phyloP scores from a whole-genome alignment of 805 yeast species.

The Candida pseudofarinosa region DNA sequence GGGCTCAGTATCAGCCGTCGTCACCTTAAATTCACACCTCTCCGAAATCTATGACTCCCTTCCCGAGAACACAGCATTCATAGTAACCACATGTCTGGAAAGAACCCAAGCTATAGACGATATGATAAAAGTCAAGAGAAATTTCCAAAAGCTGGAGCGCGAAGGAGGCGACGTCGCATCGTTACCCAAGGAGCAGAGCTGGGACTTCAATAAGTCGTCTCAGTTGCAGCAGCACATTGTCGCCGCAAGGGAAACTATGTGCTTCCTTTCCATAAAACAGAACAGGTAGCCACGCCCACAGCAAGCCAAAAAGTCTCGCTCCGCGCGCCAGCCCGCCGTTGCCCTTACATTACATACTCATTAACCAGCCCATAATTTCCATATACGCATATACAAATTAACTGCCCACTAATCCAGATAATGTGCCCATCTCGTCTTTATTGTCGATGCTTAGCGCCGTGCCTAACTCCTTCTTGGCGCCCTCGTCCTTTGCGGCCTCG shows the following conservation, averaged over 20 bases:
- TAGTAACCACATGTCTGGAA: slow-evolving; percentile 62
- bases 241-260: slow-evolving; percentile 57
- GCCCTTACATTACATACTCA: too few species aligned
- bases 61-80: slow-evolving; percentile 57
- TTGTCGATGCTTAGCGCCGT: slow-evolving; percentile 20
- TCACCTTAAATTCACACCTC: slow-evolving; percentile 26
- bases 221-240: slow-evolving; percentile 44
- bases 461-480: slow-evolving; percentile 12
- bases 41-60: slow-evolving; percentile 47
- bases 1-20: neutral
- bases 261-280: slow-evolving; percentile 40
- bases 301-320: neutral
- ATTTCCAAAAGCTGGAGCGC: slow-evolving; percentile 41
- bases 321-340: too few species aligned
- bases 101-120: slow-evolving; percentile 47
- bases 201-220: slow-evolving; percentile 49
- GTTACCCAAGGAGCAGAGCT: slow-evolving; percentile 34
- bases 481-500: neutral
- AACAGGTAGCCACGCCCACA: neutral
- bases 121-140: slow-evolving; percentile 42
- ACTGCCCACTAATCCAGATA: slow-evolving; percentile 8
- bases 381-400: neutral
- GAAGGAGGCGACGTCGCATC: slow-evolving; percentile 39
- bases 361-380: neutral
- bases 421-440: slow-evolving; percentile 19